A percentile compares a stretch with the other conserved stretches of the same genome.
Conservation (phyloP, 2,329 filamentous ascomycete species). For the Ustulina deusta region DNA sequence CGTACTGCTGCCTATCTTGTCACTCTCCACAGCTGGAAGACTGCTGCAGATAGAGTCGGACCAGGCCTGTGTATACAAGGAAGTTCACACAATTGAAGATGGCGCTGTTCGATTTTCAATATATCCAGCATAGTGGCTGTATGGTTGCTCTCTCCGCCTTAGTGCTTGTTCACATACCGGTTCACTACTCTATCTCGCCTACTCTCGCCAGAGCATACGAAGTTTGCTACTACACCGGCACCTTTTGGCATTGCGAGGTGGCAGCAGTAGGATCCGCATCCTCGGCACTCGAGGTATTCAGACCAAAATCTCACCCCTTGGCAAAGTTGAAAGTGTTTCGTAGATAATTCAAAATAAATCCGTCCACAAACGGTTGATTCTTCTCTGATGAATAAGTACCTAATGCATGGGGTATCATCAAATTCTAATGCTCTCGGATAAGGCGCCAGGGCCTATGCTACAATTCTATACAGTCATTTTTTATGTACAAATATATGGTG, state of each 20-base stretch:
- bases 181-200: not conserved
- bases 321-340: not conserved
- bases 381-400: not conserved
- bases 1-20: not conserved
- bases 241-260: not conserved
- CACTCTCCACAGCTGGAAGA: not conserved
- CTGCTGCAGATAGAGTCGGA: not conserved
- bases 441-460: slow-evolving; percentile 21
- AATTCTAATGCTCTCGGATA: slow-evolving; percentile 10
- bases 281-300: not conserved
- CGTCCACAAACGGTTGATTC: not conserved
- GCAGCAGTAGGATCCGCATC: not conserved
- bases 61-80: not conserved
- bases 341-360: not conserved
- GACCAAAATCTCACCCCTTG: not conserved
- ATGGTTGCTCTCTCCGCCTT: not conserved
- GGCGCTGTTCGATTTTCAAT: not conserved
- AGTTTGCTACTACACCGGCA: no score
- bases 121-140: no score
- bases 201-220: not conserved
- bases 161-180: not conserved
- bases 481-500: slow-evolving; percentile 10
- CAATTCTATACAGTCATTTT: slow-evolving; percentile 13
- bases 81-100: not conserved
- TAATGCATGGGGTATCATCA: slow-evolving; percentile 26